Percentiles rank a stretch among this genome's conserved stretches.
Evolutionary conservation across 2,329 filamentous ascomycete species (phyloP).

Genomic region (Colletotrichum somersetense): DNA sequence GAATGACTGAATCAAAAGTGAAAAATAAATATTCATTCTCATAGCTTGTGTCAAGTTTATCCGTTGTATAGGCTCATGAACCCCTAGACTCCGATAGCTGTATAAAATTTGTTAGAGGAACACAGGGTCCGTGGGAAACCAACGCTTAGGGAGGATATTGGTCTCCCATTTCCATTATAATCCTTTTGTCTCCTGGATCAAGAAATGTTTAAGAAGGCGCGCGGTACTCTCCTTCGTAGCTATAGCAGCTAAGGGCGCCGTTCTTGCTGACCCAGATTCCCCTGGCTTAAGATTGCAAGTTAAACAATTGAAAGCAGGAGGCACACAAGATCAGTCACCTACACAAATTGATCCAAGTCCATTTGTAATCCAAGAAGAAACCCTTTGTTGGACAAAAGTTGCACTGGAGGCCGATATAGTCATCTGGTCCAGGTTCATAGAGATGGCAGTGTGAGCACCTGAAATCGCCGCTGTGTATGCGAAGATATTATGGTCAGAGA

Average conservation of each 20-base stretch:
- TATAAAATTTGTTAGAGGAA: not conserved
- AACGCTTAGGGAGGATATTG: not conserved
- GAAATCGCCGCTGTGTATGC: slow-evolving; percentile 1
- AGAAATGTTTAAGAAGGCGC: not conserved
- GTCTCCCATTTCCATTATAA: not conserved
- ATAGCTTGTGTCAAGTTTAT: not conserved
- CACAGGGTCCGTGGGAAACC: not conserved
- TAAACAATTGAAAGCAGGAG: not conserved
- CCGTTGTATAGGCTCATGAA: not conserved
- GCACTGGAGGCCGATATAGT: not conserved
- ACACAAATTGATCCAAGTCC: slow-evolving; percentile 3
- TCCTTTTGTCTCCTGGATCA: not conserved
- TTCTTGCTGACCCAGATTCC: slow-evolving; percentile 14
- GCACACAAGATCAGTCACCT: not conserved
- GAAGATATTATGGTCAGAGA: not conserved
- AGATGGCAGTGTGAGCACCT: not conserved
- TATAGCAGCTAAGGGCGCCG: slow-evolving; percentile 10
- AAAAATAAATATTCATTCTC: not conserved
- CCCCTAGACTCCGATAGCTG: not conserved
- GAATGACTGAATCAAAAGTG: not conserved
- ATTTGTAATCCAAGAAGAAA: not conserved
- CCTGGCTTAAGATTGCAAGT: not conserved
- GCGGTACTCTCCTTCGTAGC: not conserved
- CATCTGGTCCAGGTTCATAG: not conserved
- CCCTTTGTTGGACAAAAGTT: not conserved